Evolutionary conservation across 306 rosid species (phyloP), one percentile per base, ranked within the genome.

Genomic region (Elaeagnus macrophylla): DNA sequence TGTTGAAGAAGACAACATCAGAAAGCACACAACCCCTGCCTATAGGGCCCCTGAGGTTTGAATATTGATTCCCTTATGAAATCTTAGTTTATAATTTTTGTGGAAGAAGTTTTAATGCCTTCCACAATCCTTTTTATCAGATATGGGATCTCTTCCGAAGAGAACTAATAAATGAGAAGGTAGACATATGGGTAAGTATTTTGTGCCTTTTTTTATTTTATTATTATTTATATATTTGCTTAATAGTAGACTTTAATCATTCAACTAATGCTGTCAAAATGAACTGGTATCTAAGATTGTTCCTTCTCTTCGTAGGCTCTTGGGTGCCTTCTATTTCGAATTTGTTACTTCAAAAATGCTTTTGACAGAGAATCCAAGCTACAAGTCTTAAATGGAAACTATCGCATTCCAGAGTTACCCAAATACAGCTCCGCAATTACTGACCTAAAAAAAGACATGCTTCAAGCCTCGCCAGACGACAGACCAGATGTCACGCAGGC

Each of bases 401-500:
- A 91, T 73, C 95, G 99, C 68, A 81, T 91, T 75, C 99, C 96
- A 6, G 99, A 91, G 41, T 51, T 70, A 39, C 96, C 99, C 0
- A 86, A 80, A 59, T 91, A 76, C 72, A 77, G 76, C 69, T 74
- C 93, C 15, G 54, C 52, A 3, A 47, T 91, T 53, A 82, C 83
- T 11, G 85, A 82, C 75, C 84, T 91, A 48, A 87, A 86, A 76
- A 87, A 69, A 69, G 95, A 91, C 72, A 80, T 91, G 96, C 99
- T 91, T 68, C 96, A 86, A 75, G 83, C 86, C 36, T 76, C 81
- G 66, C 97, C 96, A 55, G 88, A 86, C 32, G 89, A 86, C 85
- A 71, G 99, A 91, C 99, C 99, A 68, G 99, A 91, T 72, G 86
- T 91, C 99, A 87, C 95, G 93, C 99, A 86, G 99, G 99, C 96